phyloP scores from a whole-genome alignment of 805 yeast genomes.

The Ascoidea tarda region DNA sequence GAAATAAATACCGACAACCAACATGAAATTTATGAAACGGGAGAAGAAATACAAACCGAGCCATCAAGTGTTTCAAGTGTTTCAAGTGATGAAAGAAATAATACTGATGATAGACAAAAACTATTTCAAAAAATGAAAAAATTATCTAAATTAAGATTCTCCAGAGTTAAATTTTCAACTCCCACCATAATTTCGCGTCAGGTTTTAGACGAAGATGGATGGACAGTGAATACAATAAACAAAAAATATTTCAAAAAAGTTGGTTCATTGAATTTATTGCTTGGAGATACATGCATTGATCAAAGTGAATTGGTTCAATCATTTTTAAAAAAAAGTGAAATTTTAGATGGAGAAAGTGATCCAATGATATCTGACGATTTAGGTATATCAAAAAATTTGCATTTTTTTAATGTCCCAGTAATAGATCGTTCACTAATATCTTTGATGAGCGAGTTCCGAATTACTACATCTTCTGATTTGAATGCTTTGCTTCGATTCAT shows the following conservation, averaged over 20 bases:
- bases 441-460: not conserved
- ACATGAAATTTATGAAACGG: not conserved
- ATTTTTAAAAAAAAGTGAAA: constrained; percentile 26
- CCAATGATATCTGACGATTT: constrained; percentile 25
- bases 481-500: constrained; percentile 11
- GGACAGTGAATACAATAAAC: constrained; percentile 34
- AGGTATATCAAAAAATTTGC: constrained; percentile 23
- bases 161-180: constrained; percentile 12
- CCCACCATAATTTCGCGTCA: constrained; percentile 21
- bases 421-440: constrained; percentile 2
- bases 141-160: not conserved
- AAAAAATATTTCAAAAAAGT: constrained; percentile 33
- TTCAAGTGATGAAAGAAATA: not conserved
- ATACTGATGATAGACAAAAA: no score
- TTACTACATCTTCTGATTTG: not conserved
- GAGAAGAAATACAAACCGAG: no score
- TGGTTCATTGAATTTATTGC: constrained; percentile 27
- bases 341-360: constrained; percentile 25
- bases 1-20: not conserved
- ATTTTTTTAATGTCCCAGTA: constrained; percentile 16
- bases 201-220: constrained; percentile 31
- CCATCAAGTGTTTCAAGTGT: no score
- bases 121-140: no score
- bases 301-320: constrained; percentile 17
- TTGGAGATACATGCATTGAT: constrained; percentile 28